Conservation (phyloP, 2,329 filamentous ascomycete genomes). For the Coleophoma crateriformis region DNA sequence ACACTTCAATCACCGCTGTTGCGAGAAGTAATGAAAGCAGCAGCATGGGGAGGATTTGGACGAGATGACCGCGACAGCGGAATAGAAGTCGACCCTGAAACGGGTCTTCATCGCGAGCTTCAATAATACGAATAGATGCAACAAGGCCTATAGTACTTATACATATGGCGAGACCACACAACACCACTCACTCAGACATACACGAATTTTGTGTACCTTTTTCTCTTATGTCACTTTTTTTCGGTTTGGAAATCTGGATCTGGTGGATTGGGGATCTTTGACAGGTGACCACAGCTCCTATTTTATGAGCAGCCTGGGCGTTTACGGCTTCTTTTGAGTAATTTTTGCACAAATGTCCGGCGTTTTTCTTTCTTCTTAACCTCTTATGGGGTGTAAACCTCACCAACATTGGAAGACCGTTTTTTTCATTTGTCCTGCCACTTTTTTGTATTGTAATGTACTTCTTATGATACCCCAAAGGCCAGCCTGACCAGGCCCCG, state of each 20-base stretch:
- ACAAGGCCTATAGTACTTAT: neutral
- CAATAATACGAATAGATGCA: neutral
- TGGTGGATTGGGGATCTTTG: neutral
- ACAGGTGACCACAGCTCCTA: neutral
- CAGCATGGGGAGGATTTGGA: conserved; percentile 11
- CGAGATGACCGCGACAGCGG: conserved; percentile 24
- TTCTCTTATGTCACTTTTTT: neutral
- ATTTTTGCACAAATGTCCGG: too few relatives aligned
- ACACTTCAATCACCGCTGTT: conserved; percentile 17
- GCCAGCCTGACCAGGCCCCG: too few relatives aligned
- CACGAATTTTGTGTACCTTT: neutral
- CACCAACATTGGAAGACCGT: too few relatives aligned
- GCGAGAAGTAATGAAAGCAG: conserved; percentile 19
- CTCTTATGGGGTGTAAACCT: too few relatives aligned
- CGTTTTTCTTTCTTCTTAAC: too few relatives aligned
- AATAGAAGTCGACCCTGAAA: conserved; percentile 16
- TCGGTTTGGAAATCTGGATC: neutral
- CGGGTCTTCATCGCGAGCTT: neutral
- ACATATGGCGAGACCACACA: neutral
- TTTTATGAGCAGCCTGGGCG: neutral
- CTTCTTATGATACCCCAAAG: too few relatives aligned
- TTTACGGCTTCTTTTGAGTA: neutral
- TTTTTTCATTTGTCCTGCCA: too few relatives aligned
- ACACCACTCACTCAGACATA: conserved; percentile 1
- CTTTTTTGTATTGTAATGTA: too few relatives aligned